Evolutionary conservation across 371 early-diverging fungal genomes (phyloP).

Genomic region (Choanephora cucurbitarum): DNA sequence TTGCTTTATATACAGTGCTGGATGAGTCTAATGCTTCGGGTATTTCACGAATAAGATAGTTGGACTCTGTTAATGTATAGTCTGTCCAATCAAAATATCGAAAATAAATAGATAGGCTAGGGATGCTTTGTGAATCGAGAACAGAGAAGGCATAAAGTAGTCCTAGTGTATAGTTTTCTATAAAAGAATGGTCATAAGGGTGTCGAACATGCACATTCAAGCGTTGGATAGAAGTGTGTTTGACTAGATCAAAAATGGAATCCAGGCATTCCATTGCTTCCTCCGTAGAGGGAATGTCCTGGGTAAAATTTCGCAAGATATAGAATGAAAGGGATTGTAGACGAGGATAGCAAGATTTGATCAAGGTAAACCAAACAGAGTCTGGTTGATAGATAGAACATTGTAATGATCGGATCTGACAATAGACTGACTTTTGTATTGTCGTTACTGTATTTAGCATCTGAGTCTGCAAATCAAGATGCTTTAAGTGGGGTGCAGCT

Average conservation of each 20-base stretch:
- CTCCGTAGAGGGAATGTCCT: neutral
- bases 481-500: neutral
- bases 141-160: neutral
- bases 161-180: neutral
- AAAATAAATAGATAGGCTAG: neutral
- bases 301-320: neutral
- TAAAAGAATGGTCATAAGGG: neutral
- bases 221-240: neutral
- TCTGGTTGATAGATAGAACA: conserved; percentile 11
- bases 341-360: neutral
- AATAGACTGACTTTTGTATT: neutral
- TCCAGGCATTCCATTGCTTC: neutral
- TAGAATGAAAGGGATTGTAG: neutral
- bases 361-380: conserved; percentile 9
- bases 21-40: neutral
- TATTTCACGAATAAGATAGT: neutral
- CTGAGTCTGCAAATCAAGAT: neutral
- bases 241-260: neutral
- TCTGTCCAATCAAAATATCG: neutral
- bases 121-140: neutral
- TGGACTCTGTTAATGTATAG: neutral
- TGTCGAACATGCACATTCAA: neutral
- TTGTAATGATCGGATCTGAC: neutral
- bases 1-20: neutral
- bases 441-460: no score